Conservation (phyloP, 768 basidiomycete genomes). For the Suillus spraguei region DNA sequence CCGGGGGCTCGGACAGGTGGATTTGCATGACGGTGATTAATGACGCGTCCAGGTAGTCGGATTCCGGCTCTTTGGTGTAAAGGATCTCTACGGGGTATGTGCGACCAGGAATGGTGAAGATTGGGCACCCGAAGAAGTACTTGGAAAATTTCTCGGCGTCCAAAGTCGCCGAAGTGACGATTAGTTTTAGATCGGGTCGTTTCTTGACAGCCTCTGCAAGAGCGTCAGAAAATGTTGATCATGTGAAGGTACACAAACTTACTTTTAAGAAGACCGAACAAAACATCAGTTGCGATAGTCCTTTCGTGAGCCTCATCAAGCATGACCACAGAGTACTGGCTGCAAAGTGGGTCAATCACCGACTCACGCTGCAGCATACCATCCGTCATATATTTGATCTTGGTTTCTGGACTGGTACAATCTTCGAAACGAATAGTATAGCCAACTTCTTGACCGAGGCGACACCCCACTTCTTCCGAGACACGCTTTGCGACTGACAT, state of each 20-base stretch:
- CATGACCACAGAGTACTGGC: conserved; percentile 94
- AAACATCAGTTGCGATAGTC: conserved; percentile 96
- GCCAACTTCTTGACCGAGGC: conserved; percentile 96
- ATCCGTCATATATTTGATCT: conserved; percentile 99
- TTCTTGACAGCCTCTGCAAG: conserved; percentile 88
- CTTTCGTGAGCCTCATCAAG: conserved; percentile 99
- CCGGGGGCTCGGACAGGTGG: conserved; percentile 96
- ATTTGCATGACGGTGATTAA: conserved; percentile 99
- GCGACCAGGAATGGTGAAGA: conserved; percentile 99
- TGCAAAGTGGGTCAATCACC: conserved; percentile 92
- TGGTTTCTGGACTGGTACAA: conserved; percentile 96
- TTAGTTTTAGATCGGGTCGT: conserved; percentile 93
- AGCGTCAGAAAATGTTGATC: conserved; percentile 19
- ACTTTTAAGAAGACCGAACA: conserved; percentile 90
- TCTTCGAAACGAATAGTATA: conserved; percentile 99
- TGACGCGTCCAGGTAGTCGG: conserved; percentile 96
- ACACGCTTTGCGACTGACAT: conserved; percentile 99
- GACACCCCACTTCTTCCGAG: conserved; percentile 96
- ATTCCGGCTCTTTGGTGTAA: conserved; percentile 99
- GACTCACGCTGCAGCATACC: conserved; percentile 99
- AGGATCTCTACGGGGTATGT: conserved; percentile 98
- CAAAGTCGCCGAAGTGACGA: conserved; percentile 98
- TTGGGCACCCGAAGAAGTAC: conserved; percentile 98
- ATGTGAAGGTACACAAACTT: conserved; percentile 17
- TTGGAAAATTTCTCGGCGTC: conserved; percentile 99